phyloP scores from a whole-genome alignment of 2,329 filamentous ascomycete species.

The Ceratocystis eucalypticola region DNA sequence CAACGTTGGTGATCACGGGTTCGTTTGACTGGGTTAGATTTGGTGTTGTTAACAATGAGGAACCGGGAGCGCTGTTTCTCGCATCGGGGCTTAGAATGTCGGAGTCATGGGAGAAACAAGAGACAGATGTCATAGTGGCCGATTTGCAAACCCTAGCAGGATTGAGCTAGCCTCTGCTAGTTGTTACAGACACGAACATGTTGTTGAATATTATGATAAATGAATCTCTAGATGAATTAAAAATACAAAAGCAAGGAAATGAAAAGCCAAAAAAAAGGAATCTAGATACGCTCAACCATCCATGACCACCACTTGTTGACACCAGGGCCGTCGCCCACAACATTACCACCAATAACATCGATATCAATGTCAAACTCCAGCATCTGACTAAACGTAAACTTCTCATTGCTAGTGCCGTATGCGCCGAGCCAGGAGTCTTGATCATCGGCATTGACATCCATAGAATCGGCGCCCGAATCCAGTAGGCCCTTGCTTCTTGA shows the following conservation, averaged over 20 bases:
- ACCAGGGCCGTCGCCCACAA: constrained; percentile 50
- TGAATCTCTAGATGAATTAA: background rate
- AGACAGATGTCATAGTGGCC: no score
- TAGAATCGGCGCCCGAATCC: constrained; percentile 62
- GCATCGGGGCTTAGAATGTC: no score
- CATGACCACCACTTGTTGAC: constrained; percentile 81
- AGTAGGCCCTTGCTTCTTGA: constrained; percentile 69
- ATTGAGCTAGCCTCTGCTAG: no score
- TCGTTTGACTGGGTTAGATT: background rate
- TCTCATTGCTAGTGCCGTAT: constrained; percentile 48
- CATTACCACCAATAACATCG: constrained; percentile 63
- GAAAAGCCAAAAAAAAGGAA: background rate
- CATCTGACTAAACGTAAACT: constrained; percentile 71
- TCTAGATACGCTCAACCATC: constrained; percentile 57
- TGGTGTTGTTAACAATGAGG: no score
- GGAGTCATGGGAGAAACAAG: no score
- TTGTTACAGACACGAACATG: background rate
- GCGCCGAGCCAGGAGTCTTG: constrained; percentile 76
- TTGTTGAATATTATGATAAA: background rate
- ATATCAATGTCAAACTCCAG: constrained; percentile 70
- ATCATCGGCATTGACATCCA: constrained; percentile 50
- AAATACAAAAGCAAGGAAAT: constrained; percentile 1
- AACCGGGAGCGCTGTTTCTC: no score
- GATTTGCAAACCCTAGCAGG: no score
- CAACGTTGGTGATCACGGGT: constrained; percentile 1